A percentile compares a stretch with the other conserved stretches of the same genome.
Evolutionary conservation across 768 basidiomycete species (phyloP).

Genomic region (Panaeolus cyanescens): DNA sequence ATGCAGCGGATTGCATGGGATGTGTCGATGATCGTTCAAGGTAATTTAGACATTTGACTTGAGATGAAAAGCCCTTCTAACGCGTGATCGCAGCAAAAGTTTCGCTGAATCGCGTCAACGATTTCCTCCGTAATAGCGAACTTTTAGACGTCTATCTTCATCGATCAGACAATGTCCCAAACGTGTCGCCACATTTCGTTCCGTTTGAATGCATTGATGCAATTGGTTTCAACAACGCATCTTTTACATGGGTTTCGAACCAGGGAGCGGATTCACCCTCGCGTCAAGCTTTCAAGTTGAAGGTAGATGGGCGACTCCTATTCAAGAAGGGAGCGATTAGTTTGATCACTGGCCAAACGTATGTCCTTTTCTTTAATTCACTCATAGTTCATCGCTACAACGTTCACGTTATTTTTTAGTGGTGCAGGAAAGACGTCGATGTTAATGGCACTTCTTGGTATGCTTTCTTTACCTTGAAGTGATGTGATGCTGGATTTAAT

Average conservation of each 20-base stretch:
- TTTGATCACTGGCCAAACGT: conserved; percentile 59
- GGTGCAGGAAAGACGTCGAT: conserved; percentile 64
- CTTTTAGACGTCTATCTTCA: conserved; percentile 39
- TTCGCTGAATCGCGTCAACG: conserved; percentile 56
- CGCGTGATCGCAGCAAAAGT: conserved; percentile 38
- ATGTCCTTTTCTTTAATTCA: conserved; percentile 3
- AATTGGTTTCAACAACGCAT: conserved; percentile 54
- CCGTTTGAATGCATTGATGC: conserved; percentile 5
- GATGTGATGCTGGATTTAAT: background rate
- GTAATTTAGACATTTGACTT: background rate
- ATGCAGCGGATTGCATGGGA: conserved; percentile 38
- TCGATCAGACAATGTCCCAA: conserved; percentile 20
- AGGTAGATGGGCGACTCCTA: conserved; percentile 52
- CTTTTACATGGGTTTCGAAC: conserved; percentile 54
- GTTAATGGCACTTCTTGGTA: conserved; percentile 61
- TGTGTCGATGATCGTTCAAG: conserved; percentile 21
- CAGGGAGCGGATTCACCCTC: conserved; percentile 41
- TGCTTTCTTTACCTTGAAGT: background rate
- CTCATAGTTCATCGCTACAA: background rate
- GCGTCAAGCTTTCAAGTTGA: conserved; percentile 50
- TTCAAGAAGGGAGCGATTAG: conserved; percentile 58
- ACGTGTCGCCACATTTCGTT: background rate
- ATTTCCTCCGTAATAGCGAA: conserved; percentile 48
- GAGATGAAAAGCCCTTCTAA: background rate
- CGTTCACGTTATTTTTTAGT: background rate